phyloP scores from a whole-genome alignment of 2,329 filamentous ascomycete species.

The Beauveria scarabaeidicola region DNA sequence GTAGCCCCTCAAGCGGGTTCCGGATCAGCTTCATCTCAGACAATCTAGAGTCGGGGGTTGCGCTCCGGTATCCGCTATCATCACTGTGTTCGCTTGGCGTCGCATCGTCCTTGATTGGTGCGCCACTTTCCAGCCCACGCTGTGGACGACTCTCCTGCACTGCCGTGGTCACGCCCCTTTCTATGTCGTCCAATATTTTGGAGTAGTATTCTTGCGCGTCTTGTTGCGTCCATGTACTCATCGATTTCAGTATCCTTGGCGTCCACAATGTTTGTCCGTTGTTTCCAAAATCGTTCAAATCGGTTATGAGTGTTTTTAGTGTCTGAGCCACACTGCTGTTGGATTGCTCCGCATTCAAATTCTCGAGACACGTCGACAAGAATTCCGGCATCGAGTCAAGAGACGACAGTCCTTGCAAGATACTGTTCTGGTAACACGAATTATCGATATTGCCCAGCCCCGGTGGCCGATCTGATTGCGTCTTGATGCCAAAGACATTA shows the following conservation, averaged over 20 bases:
- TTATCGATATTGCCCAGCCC: constrained; percentile 90
- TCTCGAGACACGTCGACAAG: constrained; percentile 39
- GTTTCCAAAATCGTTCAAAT: constrained; percentile 60
- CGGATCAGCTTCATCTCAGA: constrained; percentile 34
- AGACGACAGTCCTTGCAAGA: constrained; percentile 76
- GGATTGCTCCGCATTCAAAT: constrained; percentile 19
- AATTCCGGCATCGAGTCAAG: constrained; percentile 62
- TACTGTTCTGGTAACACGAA: constrained; percentile 96
- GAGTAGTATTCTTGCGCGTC: constrained; percentile 97
- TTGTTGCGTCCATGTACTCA: constrained; percentile 94
- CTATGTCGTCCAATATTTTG: constrained; percentile 76
- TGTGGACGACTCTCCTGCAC: constrained; percentile 20
- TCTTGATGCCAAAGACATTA: constrained; percentile 30
- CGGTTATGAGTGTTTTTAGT: constrained; percentile 58
- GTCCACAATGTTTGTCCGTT: constrained; percentile 77
- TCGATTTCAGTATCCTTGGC: constrained; percentile 71
- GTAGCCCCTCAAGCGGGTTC: constrained; percentile 80
- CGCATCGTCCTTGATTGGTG: constrained; percentile 31
- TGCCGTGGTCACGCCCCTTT: constrained; percentile 60
- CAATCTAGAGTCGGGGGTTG: constrained; percentile 29
- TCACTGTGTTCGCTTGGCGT: constrained; percentile 42
- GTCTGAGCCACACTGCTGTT: constrained; percentile 34
- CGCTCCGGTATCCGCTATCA: constrained; percentile 49
- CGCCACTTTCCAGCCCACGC: constrained; percentile 32
- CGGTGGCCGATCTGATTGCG: constrained; percentile 38